Evolutionary conservation across 495 filamentous ascomycete species (phyloP), one percentile per base, ranked within the genome.

Genomic region (Neurospora africana): DNA sequence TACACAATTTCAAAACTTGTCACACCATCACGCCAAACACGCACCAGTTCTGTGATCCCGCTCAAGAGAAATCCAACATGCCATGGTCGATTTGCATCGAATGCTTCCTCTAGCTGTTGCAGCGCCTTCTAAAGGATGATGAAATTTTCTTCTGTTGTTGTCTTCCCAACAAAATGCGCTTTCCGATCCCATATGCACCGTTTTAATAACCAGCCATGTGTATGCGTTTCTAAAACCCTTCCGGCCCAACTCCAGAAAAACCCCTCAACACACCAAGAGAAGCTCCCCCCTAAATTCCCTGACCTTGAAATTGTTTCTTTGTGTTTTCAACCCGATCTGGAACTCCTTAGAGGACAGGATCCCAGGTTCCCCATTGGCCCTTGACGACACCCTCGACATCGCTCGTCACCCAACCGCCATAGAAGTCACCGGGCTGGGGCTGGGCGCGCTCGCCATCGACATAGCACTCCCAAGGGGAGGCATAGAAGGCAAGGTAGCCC

Each of bases 381-480:
- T 88, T 88, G 15, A 87, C 81, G 3, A 80, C 79, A 33, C 86
- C 85, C 75, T 86, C 84, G 72, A 89, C 81, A 53, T 89, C 86
- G 72, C 80, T 82, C 36, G 86, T 88, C 68, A 86, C 80, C 87
- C 87, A 89, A 4, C 87, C 87, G 53, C 86, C 87, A 76, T 88
- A 88, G 72, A 86, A 89, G 74, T 88, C 87, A 37, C 87, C 86
- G 35, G 84, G 86, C 78, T 88, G 87, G 36, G 86, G 74, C 76
- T 83, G 79, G 37, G 87, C 87, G 68, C 82, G 79, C 79, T 89
- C 87, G n/a, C 86, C 87, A 79, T 89, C 86, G 17, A 88, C 87
- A 74, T 78, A 88, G 76, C 87, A 89, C 47, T 87, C 84, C 87
- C 87, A 88, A 17, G 87, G 87, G 7, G 83, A 85, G 15, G 79